Base-by-base conservation (phyloP, 495 filamentous ascomycete species). In the Penicillium macrosclerotiorum region DNA sequence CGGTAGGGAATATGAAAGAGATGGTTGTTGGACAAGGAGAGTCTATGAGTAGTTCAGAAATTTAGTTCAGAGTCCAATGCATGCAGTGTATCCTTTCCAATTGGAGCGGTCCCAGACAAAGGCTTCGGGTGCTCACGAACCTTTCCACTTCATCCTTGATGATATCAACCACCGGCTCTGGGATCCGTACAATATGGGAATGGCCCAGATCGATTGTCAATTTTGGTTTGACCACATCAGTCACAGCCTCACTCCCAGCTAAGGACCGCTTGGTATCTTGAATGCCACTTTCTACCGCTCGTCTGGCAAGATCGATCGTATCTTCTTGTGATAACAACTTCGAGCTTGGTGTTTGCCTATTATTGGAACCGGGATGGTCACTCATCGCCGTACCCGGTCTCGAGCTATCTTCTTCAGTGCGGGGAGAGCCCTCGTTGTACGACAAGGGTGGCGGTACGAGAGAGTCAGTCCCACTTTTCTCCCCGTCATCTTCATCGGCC, bases 101-200 rank as follows among this genome's bases (percentile, higher is more conserved):
- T 7, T 9, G 4, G 16, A 26, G 11, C 8, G 20, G 3, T 29
- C 5, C 36, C 18, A 8, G 25, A 11, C 2, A 17, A 19, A 36
- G 37, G 19, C 20, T 23, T 25, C 5, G 11, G 16, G 25, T n/a
- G 13, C 13, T 26, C 8, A 49, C 78, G 48, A 72, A 95, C 92
- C 92, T 76, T 72, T 95, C 91, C 37, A 96, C 79, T 62, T 95
- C 88, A 64, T 92, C 81, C 68, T 90, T 94, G 42, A 98, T 90
- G 52, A 95, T 81, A 62, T 93, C 89, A 24, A 96, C 83, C 41
- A 96, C 88, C 49, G 92, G 86, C 32, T 91, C 87, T 1, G 92
- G 91, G 55, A 98, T 79, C 47, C 73, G 79, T 35, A 78, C 75
- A 30, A 98, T 91, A 51, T 83, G 81, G 47, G 84, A 87, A 63